Evolutionary conservation across 805 yeast genomes (phyloP), one percentile per base, ranked within the genome.

Genomic region (Cyberlindnera americana): DNA sequence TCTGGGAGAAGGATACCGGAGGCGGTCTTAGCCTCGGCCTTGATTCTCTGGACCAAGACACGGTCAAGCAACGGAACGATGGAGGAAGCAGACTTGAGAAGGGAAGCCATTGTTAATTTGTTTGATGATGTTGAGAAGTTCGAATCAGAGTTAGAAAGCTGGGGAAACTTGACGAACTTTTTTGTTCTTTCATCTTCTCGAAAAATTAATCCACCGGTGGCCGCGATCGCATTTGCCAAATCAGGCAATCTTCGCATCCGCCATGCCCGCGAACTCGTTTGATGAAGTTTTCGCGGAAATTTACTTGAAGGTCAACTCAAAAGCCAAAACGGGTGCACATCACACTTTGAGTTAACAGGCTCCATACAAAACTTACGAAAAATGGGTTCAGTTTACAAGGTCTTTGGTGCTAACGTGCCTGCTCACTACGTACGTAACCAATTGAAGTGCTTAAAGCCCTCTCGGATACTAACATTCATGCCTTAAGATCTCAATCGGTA

Each of bases 61-160:
- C 99, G 84, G 81, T 93, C 98, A 54, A 93, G 75, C 54, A 95
- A 79, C 49, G 99, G 99, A 52, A 83, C 81, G 61, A 93, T 83
- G 44, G 88, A 77, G 69, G 88, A 83, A 57, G 87, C 93, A 52
- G 86, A 80, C 66, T 86, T 88, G 62, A 84, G 69, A 50, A 84
- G 61, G 35, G 89, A 74, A 45, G 77, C 66, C 78, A 49, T 48
- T 40, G 15, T 33, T 9, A 26, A 53, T 37, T 43, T 41, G 35
- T 30, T 23, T 35, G 19, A 21, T 13, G 28, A 12, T 12, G 17
- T 31, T 14, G 9, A 19, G n/a, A n/a, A n/a, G n/a, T n/a, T 8
- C 12, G 35, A 10, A 13, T 14, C 18, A 10, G 21, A 17, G 4
- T 14, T 11, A 6, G 17, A 30, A 16, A 7, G 11, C 14, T 7